Conservation (phyloP, 1,139 yeast genomes). For the Candida tunisiensis region DNA sequence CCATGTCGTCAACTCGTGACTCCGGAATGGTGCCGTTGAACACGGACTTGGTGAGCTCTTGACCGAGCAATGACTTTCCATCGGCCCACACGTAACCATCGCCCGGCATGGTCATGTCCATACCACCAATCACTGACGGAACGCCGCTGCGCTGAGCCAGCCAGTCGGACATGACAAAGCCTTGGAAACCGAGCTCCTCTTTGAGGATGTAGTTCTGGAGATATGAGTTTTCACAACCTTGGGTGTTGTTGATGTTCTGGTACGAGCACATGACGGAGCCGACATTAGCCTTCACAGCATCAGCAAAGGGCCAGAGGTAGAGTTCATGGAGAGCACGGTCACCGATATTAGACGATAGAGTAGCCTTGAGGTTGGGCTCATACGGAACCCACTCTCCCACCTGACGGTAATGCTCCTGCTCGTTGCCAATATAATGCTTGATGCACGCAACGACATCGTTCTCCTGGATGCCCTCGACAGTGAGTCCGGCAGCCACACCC, state of each 20-base stretch:
- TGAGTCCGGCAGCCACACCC: conserved; percentile 37
- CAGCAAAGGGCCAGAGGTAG: conserved; percentile 42
- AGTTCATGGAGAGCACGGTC: conserved; percentile 41
- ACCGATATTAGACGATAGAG: conserved; percentile 26
- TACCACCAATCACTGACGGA: conserved; percentile 29
- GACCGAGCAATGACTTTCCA: conserved; percentile 44
- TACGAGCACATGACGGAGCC: conserved; percentile 41
- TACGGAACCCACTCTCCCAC: too few species aligned
- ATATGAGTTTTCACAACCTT: conserved; percentile 13
- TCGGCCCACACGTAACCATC: conserved; percentile 36
- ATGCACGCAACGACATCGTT: conserved; percentile 40
- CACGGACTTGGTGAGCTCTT: conserved; percentile 35
- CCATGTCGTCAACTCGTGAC: conserved; percentile 46
- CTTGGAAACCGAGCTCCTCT: conserved; percentile 40
- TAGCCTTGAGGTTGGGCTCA: conserved; percentile 3
- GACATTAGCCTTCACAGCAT: conserved; percentile 33
- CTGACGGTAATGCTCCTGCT: conserved; percentile 41
- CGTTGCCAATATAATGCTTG: conserved; percentile 41
- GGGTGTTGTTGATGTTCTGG: conserved; percentile 29
- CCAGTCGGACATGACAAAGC: conserved; percentile 43
- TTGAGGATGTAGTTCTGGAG: conserved; percentile 32
- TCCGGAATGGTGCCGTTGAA: conserved; percentile 41
- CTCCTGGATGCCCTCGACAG: conserved; percentile 41
- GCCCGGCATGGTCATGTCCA: conserved; percentile 58
- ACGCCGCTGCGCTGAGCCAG: conserved; percentile 40